These are phyloP conservation scores for Hibiscus syriacus DNA, from an alignment of 345 rosid species.

Conservation along the genomic window DNA sequence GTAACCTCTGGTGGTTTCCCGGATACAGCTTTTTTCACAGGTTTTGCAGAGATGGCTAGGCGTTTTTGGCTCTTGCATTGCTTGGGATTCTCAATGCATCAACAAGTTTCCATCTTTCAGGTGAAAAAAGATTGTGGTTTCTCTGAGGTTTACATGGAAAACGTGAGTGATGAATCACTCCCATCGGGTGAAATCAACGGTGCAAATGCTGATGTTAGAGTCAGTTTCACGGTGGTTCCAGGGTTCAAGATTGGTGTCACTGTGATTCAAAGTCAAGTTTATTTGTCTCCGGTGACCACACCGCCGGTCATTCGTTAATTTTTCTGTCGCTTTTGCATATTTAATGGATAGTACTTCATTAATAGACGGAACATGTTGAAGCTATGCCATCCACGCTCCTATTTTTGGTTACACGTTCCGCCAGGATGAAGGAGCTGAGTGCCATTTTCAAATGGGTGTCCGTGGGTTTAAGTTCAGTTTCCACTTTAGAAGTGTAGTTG, in stretches of 20 bases:
- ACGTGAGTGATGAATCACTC: slow-evolving; percentile 48
- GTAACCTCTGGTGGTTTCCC: slow-evolving; percentile 70
- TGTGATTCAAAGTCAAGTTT: slow-evolving; percentile 77
- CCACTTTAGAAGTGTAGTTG: slow-evolving; percentile 18
- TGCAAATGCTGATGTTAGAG: slow-evolving; percentile 34
- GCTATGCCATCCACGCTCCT: neutral
- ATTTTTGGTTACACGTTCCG: slow-evolving; percentile 9
- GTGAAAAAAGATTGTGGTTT: slow-evolving; percentile 56
- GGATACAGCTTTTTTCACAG: slow-evolving; percentile 55
- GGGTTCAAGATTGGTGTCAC: slow-evolving; percentile 75
- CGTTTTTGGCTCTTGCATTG: slow-evolving; percentile 75
- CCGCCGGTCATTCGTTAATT: slow-evolving; percentile 26
- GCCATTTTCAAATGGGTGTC: slow-evolving; percentile 12
- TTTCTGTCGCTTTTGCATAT: neutral
- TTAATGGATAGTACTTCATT: slow-evolving; percentile 13
- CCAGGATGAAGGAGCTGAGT: neutral
- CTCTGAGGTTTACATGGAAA: slow-evolving; percentile 90
- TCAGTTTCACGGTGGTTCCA: slow-evolving; percentile 88
- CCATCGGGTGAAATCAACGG: slow-evolving; percentile 25
- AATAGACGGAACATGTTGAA: neutral
- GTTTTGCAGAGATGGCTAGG: slow-evolving; percentile 73
- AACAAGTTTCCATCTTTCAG: slow-evolving; percentile 60
- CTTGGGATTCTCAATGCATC: slow-evolving; percentile 53
- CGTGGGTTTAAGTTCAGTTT: neutral
- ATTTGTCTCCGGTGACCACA: slow-evolving; percentile 39